Percentiles rank a stretch among this genome's conserved stretches.
Conservation (phyloP, 345 rosid species). For the Sisymbrium altissimum region DNA sequence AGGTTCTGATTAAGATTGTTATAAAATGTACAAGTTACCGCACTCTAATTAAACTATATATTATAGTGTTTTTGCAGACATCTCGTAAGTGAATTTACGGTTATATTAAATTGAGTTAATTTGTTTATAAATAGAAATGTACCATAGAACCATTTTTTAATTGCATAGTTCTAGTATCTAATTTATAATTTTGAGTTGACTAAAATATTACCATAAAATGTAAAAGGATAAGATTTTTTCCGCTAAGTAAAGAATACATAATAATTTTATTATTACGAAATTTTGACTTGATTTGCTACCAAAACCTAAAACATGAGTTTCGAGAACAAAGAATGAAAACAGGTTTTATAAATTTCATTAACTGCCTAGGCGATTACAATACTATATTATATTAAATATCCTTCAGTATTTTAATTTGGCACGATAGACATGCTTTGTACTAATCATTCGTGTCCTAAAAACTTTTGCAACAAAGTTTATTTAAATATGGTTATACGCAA, state of each 20-base stretch:
- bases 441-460: slow-evolving; percentile 12
- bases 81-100: neutral
- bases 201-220: too few relatives aligned
- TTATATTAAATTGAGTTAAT: neutral
- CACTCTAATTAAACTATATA: neutral
- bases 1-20: neutral
- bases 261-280: neutral
- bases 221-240: neutral
- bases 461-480: neutral
- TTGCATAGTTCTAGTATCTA: neutral
- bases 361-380: neutral
- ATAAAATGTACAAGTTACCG: neutral
- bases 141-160: neutral
- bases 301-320: neutral
- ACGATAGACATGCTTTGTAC: slow-evolving; percentile 18
- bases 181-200: too few relatives aligned
- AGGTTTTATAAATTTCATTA: neutral
- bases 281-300: neutral
- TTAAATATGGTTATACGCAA: neutral
- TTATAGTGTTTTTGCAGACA: neutral
- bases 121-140: neutral
- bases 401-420: neutral
- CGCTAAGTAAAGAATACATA: neutral
- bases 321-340: neutral
- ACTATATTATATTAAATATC: neutral